Evolutionary conservation across 129 eudicot genomes (phyloP), one percentile per base, ranked within the genome.

Genomic region (Cynara cardunculus): DNA sequence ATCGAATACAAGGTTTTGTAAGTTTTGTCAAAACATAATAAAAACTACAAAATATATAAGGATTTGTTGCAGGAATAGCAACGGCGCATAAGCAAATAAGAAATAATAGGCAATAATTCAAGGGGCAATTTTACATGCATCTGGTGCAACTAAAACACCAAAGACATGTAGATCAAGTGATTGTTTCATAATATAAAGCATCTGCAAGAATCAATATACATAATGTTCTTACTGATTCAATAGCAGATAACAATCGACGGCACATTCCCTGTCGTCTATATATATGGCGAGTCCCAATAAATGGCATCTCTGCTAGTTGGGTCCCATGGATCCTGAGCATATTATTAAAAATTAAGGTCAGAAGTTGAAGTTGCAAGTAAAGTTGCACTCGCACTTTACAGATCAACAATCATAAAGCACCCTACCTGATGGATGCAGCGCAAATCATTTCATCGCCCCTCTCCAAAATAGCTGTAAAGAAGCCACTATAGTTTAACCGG

Each of bases 221-320:
- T 9, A 69, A 61, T 21, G 3, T 44, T 28, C 80, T 83, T 96
- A 96, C 99, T 75, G 88, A 81, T 91, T 96, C 97, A 81, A 96
- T 93, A 66, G 98, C 93, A 61, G 84, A 87, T 39, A 96, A 89
- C 77, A 96, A 87, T 13, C 90, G 91, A 0, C 96, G 88, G 82
- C 98, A 96, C 98, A 93, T 96, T 85, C 99, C 99, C 85, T 93
- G 99, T 18, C 98, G 93, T 82, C 99, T 91, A 73, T 93, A 93
- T 34, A 93, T 89, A 78, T 87, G 91, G 66, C 99, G 97, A 41
- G 99, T 96, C 88, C 99, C 99, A 73, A 96, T 96, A 77, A 85
- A 96, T 35, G 99, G 99, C 99, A 96, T 96, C 88, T 96, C 99
- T 27, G 98, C 99, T 61, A 96, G 86, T 71, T 90, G 93, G 44